These are phyloP conservation scores for Pseudogymnoascus sp. DNA, from an alignment of 2,329 filamentous ascomycete genomes.

Conservation along the genomic window DNA sequence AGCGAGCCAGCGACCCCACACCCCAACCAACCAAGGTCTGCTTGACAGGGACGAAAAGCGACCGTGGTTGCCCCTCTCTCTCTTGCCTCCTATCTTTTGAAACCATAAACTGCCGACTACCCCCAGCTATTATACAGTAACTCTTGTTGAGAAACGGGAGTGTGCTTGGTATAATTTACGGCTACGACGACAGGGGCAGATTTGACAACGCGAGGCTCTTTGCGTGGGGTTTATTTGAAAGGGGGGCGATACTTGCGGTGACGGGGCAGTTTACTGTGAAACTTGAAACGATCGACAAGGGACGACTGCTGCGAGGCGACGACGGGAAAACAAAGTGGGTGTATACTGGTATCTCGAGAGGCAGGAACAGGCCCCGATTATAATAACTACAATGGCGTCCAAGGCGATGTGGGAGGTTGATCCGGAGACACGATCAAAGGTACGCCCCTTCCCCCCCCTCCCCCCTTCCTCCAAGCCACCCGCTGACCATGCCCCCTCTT, in stretches of 20 bases:
- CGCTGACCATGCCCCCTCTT: constrained; percentile 9
- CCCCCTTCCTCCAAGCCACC: background rate
- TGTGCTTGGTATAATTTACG: background rate
- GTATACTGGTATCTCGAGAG: background rate
- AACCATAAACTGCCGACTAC: background rate
- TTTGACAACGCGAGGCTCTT: too few relatives aligned
- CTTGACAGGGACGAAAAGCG: background rate
- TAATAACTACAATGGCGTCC: constrained; percentile 40
- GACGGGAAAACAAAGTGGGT: background rate
- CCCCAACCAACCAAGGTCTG: background rate
- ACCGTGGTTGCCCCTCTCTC: background rate
- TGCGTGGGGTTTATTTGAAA: background rate
- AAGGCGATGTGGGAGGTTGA: constrained; percentile 98
- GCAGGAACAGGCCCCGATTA: background rate
- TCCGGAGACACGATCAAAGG: constrained; percentile 92
- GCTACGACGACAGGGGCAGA: background rate
- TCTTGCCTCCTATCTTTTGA: background rate
- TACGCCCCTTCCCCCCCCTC: constrained; percentile 31
- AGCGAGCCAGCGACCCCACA: background rate
- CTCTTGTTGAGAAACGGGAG: background rate
- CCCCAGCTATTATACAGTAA: background rate
- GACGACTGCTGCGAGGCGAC: background rate
- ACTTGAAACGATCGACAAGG: background rate
- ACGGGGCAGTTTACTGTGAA: background rate
- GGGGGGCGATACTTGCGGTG: background rate